Evolutionary conservation across 2,329 filamentous ascomycete genomes (phyloP).

Genomic region (Fusarium lyarnte): DNA sequence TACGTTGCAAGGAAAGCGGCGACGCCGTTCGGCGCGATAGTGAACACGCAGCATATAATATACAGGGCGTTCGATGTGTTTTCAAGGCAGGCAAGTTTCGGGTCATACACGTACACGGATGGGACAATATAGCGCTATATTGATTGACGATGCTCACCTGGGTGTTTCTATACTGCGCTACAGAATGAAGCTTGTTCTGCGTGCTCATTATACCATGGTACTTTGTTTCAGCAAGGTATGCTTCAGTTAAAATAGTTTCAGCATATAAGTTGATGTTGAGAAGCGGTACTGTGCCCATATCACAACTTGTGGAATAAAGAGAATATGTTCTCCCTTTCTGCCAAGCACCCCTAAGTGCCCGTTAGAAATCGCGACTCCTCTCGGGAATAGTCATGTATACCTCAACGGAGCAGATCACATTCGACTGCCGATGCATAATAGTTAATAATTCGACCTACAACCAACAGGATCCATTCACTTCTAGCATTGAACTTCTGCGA

Average conservation of each 20-base stretch:
- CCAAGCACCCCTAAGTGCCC: neutral
- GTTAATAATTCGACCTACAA: neutral
- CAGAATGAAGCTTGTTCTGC: neutral
- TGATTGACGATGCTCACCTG: conserved; percentile 2
- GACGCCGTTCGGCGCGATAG: conserved; percentile 32
- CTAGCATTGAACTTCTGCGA: neutral
- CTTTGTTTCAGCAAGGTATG: conserved; percentile 18
- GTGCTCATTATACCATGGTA: conserved; percentile 28
- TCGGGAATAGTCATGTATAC: neutral
- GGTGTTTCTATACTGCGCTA: neutral
- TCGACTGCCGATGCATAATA: neutral
- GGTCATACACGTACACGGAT: conserved; percentile 22
- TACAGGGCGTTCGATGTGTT: conserved; percentile 31
- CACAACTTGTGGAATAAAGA: neutral
- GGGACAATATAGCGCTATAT: conserved; percentile 8
- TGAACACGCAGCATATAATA: conserved; percentile 12
- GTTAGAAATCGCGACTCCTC: neutral
- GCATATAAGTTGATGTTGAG: neutral
- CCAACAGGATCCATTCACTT: neutral
- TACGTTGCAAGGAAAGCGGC: conserved; percentile 36
- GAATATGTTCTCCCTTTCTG: neutral
- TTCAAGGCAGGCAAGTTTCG: neutral
- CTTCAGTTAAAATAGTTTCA: conserved; percentile 7
- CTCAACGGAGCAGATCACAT: neutral
- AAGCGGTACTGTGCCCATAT: neutral